These are phyloP conservation scores for Multifurca ochricompacta DNA, from an alignment of 768 basidiomycete genomes.

Conservation along the genomic window DNA sequence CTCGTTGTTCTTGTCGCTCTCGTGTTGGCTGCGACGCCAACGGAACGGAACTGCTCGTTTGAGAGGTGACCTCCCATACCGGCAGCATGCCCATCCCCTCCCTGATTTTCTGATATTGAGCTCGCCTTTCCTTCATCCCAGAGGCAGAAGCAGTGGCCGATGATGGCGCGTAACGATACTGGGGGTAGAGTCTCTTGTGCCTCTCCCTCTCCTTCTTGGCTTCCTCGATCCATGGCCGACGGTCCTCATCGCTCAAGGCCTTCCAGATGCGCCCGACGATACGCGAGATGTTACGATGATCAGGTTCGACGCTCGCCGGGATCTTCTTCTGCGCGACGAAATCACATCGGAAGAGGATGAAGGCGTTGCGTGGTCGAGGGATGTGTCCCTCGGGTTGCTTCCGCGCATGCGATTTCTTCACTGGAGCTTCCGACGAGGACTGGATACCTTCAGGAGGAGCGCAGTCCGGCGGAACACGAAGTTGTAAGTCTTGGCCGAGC, in stretches of 20 bases:
- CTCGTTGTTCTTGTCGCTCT: background rate
- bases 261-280: constrained; percentile 63
- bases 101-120: background rate
- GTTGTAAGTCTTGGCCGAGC: background rate
- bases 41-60: background rate
- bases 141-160: background rate
- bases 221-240: constrained; percentile 43
- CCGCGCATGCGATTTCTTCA: constrained; percentile 41
- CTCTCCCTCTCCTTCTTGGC: constrained; percentile 41
- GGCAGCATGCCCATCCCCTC: constrained; percentile 13
- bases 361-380: constrained; percentile 68
- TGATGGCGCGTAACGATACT: constrained; percentile 17
- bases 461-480: background rate
- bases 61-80: background rate
- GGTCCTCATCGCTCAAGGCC: constrained; percentile 39
- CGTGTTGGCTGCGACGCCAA: background rate
- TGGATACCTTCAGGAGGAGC: background rate
- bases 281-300: constrained; percentile 63
- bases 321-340: constrained; percentile 56
- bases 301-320: constrained; percentile 45
- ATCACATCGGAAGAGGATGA: constrained; percentile 73
- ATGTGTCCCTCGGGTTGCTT: constrained; percentile 49
- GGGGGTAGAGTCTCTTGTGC: constrained; percentile 36
- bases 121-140: constrained; percentile 1
- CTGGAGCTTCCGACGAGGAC: background rate